Conservation (phyloP, 2,329 filamentous ascomycete species). For the Fusarium praegraminearum region DNA sequence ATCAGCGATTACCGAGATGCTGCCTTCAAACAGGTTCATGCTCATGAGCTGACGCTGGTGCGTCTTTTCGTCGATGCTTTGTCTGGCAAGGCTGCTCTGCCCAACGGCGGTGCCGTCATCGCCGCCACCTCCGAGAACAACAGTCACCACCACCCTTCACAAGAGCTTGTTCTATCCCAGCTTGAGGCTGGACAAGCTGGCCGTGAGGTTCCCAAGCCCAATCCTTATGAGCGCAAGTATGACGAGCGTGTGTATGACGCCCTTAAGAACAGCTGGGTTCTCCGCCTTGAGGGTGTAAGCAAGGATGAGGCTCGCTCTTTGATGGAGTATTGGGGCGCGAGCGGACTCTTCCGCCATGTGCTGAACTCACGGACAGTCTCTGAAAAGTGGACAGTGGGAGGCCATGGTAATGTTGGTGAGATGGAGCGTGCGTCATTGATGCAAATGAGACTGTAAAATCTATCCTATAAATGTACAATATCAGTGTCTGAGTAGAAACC, state of each 20-base stretch:
- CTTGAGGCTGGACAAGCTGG: constrained; percentile 59
- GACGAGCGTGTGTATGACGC: constrained; percentile 67
- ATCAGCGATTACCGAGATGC: constrained; percentile 79
- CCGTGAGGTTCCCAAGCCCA: constrained; percentile 55
- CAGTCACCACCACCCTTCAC: constrained; percentile 69
- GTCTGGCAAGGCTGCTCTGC: constrained; percentile 65
- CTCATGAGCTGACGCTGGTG: constrained; percentile 84
- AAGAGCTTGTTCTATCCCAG: constrained; percentile 75
- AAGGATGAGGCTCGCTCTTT: constrained; percentile 80
- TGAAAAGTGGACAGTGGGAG: constrained; percentile 87
- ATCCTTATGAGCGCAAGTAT: constrained; percentile 68
- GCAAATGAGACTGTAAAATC: constrained; percentile 59
- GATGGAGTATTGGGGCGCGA: constrained; percentile 94
- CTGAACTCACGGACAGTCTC: constrained; percentile 78
- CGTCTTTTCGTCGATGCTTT: constrained; percentile 81
- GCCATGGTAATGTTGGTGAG: constrained; percentile 86
- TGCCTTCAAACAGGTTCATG: constrained; percentile 80
- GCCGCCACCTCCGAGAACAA: constrained; percentile 82
- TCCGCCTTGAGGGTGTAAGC: constrained; percentile 75
- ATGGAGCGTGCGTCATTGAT: constrained; percentile 76
- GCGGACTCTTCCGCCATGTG: constrained; percentile 78
- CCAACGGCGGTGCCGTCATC: constrained; percentile 83
- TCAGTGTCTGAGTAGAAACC: constrained; percentile 39
- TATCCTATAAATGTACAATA: constrained; percentile 50
- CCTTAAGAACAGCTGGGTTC: constrained; percentile 62